A percentile compares a stretch with the other conserved stretches of the same genome.
Conservation (phyloP, 495 filamentous ascomycete genomes). For the Gamarada debralockiae region DNA sequence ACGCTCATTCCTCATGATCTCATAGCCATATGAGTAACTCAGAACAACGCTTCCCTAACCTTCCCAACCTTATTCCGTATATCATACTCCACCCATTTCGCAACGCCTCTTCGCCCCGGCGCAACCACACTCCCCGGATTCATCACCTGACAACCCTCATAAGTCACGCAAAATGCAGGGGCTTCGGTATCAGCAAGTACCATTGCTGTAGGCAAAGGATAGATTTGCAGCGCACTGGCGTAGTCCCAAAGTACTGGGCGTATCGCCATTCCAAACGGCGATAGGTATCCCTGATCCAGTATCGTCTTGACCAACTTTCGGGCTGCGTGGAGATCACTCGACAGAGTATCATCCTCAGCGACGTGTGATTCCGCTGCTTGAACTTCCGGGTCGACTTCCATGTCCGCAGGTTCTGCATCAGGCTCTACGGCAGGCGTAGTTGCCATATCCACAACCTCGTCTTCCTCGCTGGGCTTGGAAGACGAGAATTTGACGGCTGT, state of each 20-base stretch:
- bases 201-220: constrained; percentile 81
- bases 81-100: constrained; percentile 85
- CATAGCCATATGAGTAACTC: constrained; percentile 2
- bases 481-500: constrained; percentile 60
- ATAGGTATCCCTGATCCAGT: constrained; percentile 85
- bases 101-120: constrained; percentile 54
- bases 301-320: constrained; percentile 86
- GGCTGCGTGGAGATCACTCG: constrained; percentile 55
- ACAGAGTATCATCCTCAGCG: constrained; percentile 26
- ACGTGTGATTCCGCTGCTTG: constrained; percentile 21
- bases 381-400: constrained; percentile 42
- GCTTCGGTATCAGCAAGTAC: constrained; percentile 78
- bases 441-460: constrained; percentile 28
- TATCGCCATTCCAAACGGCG: constrained; percentile 72
- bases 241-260: constrained; percentile 90
- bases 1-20: background rate
- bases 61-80: constrained; percentile 34
- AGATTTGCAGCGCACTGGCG: constrained; percentile 65
- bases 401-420: constrained; percentile 24
- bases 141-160: constrained; percentile 94
- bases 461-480: constrained; percentile 27
- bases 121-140: constrained; percentile 80
- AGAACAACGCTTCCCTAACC: constrained; percentile 22
- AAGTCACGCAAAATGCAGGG: constrained; percentile 77
- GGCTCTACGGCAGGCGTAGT: background rate